Base-by-base conservation (phyloP, 768 basidiomycete genomes). In the Phaffia tasmanica region DNA sequence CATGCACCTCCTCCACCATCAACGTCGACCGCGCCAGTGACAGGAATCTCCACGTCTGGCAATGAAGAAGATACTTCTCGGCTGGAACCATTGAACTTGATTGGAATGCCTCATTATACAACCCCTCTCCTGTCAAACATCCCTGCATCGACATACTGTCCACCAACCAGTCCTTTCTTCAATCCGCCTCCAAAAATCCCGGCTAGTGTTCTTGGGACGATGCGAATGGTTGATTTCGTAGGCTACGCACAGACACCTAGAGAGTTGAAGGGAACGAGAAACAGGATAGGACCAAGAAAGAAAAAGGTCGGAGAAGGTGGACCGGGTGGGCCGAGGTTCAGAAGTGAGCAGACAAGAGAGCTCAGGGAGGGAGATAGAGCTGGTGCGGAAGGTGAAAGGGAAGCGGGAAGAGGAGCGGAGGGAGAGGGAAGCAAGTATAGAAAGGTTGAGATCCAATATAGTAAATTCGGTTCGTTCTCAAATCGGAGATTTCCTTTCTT, bases 361-460 rank as follows among this genome's bases (percentile, higher is more conserved):
- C 35, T 11, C 11, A 42, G 35, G 35, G 35, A 42, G 6, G 35
- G 35, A 11, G 35, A 42, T 11, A 42, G 79, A 60, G 73, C 50
- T 59, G 62, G 47, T 76, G 73, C 35, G 77, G 77, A 35, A 72
- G 75, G 61, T 95, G 97, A 76, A 81, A 89, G 67, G 95, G 92
- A 72, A 89, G 87, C 35, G 85, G 84, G 67, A 74, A 75, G 73
- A 79, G 68, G 77, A 61, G 62, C 35, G 79, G 60, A 74, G 18
- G 55, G 65, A 23, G 60, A 57, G 23, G 64, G 70, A 42, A 83
- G 81, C 64, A 81, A 85, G 68, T 99, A 95, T 75, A 85, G 88
- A 66, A 86, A 86, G 72, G 92, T 95, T 19, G 93, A 97, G 77
- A 99, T 99, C 72, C 90, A 93, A 76, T 99, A 99, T 75, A 93